Conservation (phyloP, 164 flowering plant species). For the Malania oleifera region DNA sequence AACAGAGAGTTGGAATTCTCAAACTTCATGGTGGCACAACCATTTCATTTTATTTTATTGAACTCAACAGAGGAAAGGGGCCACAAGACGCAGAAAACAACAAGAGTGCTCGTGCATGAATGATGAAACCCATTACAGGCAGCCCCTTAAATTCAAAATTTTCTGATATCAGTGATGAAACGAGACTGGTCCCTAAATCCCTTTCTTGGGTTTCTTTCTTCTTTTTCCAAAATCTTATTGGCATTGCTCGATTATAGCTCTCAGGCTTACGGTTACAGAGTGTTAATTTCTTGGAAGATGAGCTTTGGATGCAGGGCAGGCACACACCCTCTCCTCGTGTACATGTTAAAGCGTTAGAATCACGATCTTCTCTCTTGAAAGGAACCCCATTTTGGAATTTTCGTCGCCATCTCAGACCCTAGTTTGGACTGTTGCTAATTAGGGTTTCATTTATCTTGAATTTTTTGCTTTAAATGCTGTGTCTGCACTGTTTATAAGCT, state of each 20-base stretch:
- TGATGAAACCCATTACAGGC: too few relatives aligned
- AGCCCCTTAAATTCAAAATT: too few relatives aligned
- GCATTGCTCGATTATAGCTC: not conserved
- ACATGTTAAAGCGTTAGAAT: not conserved
- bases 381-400: not conserved
- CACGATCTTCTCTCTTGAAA: slow-evolving; percentile 2
- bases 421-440: not conserved
- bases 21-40: too few relatives aligned
- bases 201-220: too few relatives aligned
- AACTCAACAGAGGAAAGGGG: too few relatives aligned
- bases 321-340: not conserved
- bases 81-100: too few relatives aligned
- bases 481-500: slow-evolving; percentile 5
- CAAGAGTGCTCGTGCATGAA: too few relatives aligned
- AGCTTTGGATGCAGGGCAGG: not conserved
- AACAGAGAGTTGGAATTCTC: too few relatives aligned
- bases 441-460: slow-evolving; percentile 5
- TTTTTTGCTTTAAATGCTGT: slow-evolving; percentile 5
- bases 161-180: too few relatives aligned
- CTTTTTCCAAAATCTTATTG: not conserved
- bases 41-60: too few relatives aligned
- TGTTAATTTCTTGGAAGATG: not conserved
- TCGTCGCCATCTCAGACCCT: not conserved
- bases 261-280: not conserved
- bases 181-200: too few relatives aligned